phyloP scores from a whole-genome alignment of 2,329 filamentous ascomycete species.

The Dryadomyces quercus-mongolicae region DNA sequence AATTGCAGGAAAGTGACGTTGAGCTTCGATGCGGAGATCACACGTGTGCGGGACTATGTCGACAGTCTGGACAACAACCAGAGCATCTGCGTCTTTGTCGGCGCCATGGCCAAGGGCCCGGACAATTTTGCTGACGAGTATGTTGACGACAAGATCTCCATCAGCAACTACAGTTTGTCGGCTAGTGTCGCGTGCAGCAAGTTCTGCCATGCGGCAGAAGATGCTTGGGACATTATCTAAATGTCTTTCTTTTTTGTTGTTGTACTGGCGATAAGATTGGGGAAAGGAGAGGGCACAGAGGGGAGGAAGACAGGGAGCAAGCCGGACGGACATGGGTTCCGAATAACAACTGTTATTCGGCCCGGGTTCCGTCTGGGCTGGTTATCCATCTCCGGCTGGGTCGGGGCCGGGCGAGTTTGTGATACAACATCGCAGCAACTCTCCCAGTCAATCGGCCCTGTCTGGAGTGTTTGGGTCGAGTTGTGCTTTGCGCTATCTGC shows the following conservation, averaged over 20 bases:
- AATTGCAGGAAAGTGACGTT: slow-evolving; percentile 97
- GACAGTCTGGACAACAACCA: slow-evolving; percentile 66
- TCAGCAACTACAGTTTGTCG: slow-evolving; percentile 95
- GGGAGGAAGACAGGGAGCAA: background rate
- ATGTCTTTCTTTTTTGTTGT: background rate
- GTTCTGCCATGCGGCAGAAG: slow-evolving; percentile 96
- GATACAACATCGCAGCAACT: slow-evolving; percentile 62
- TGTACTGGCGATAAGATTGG: background rate
- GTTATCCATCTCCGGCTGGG: slow-evolving; percentile 2
- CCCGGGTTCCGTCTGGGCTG: too few relatives aligned
- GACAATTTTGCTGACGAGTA: slow-evolving; percentile 91
- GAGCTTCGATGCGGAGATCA: slow-evolving; percentile 82
- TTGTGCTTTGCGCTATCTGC: slow-evolving; percentile 56
- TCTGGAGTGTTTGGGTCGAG: slow-evolving; percentile 45
- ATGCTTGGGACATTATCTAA: slow-evolving; percentile 87
- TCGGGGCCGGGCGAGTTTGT: slow-evolving; percentile 23
- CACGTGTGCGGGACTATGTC: slow-evolving; percentile 82
- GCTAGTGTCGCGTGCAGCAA: slow-evolving; percentile 99
- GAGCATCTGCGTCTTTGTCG: slow-evolving; percentile 95
- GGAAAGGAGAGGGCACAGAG: background rate
- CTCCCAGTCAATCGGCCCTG: slow-evolving; percentile 21
- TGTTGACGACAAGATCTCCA: slow-evolving; percentile 95
- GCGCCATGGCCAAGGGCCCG: slow-evolving; percentile 93
- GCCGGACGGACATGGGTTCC: too few relatives aligned
- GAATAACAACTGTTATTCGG: background rate